Percentiles rank a stretch among this genome's conserved stretches.
These are phyloP conservation scores for Sporothrix schenckii DNA, from an alignment of 2,329 filamentous ascomycete genomes.

Conservation along the genomic window DNA sequence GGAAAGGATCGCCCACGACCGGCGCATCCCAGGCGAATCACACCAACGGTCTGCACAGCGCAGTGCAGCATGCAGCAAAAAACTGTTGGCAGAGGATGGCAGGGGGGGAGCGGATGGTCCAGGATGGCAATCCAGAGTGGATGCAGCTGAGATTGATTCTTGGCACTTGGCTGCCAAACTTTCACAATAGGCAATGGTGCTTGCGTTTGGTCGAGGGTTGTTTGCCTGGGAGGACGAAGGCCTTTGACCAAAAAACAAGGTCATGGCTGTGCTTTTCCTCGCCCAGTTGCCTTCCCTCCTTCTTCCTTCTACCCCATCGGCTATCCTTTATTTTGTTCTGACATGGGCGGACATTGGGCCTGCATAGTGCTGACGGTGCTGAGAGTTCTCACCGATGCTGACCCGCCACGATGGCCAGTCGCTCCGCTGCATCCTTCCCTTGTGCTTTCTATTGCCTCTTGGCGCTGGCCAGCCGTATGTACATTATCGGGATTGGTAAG, in stretches of 20 bases:
- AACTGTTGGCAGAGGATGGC: background rate
- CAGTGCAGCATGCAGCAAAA: background rate
- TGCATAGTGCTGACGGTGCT: conserved; percentile 2
- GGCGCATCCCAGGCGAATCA: background rate
- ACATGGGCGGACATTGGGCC: background rate
- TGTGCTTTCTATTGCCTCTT: background rate
- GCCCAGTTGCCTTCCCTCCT: background rate
- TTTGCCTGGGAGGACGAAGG: no score
- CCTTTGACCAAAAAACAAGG: no score
- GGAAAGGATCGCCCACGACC: background rate
- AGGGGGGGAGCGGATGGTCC: background rate
- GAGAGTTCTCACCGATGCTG: conserved; percentile 20
- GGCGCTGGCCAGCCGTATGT: background rate
- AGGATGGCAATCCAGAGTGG: background rate
- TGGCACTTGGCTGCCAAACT: no score
- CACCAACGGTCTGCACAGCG: background rate
- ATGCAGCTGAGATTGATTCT: background rate
- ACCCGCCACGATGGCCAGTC: background rate
- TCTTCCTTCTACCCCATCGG: background rate
- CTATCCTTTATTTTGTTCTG: background rate
- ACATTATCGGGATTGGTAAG: background rate
- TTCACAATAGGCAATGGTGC: no score
- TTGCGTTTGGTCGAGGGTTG: no score
- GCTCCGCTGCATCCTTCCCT: background rate
- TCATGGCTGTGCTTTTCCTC: no score